Evolutionary conservation across 2,329 filamentous ascomycete species (phyloP).

Genomic region (Moelleriella libera): DNA sequence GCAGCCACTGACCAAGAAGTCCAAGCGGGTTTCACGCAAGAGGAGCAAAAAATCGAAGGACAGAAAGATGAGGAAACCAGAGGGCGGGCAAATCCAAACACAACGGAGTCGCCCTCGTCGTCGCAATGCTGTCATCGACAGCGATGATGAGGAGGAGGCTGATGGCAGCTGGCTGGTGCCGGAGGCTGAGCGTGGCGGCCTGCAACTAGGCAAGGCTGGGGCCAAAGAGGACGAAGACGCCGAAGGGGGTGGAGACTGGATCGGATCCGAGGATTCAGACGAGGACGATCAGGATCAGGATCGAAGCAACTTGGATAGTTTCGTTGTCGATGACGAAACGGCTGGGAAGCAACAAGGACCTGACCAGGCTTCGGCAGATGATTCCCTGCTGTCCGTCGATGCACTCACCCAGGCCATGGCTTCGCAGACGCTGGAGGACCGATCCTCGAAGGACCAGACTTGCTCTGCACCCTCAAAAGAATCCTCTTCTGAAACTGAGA

Average conservation of each 20-base stretch:
- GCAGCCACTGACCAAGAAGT: constrained; percentile 23
- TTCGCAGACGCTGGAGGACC: constrained; percentile 19
- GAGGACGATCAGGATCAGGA: constrained; percentile 37
- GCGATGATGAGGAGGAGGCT: constrained; percentile 55
- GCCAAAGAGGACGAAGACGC: constrained; percentile 78
- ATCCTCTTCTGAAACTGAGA: constrained; percentile 18
- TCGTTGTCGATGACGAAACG: constrained; percentile 38
- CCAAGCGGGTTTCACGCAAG: constrained; percentile 19
- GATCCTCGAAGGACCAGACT: not conserved
- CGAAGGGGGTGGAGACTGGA: constrained; percentile 71
- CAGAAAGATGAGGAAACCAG: constrained; percentile 4
- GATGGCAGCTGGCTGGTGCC: constrained; percentile 71
- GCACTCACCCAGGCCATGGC: constrained; percentile 23
- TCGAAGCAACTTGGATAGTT: constrained; percentile 38
- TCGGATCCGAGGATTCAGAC: constrained; percentile 57
- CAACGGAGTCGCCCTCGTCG: constrained; percentile 26
- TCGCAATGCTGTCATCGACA: constrained; percentile 47
- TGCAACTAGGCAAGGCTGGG: constrained; percentile 63
- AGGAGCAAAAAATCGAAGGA: constrained; percentile 6
- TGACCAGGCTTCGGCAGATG: constrained; percentile 13
- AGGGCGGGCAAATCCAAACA: constrained; percentile 8
- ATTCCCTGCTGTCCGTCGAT: constrained; percentile 19
- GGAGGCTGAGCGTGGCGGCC: constrained; percentile 44
- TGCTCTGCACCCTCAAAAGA: constrained; percentile 9
- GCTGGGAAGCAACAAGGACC: constrained; percentile 17